Conservation (phyloP, 2,329 filamentous ascomycete genomes). For the Trichothecium sympodiale region DNA sequence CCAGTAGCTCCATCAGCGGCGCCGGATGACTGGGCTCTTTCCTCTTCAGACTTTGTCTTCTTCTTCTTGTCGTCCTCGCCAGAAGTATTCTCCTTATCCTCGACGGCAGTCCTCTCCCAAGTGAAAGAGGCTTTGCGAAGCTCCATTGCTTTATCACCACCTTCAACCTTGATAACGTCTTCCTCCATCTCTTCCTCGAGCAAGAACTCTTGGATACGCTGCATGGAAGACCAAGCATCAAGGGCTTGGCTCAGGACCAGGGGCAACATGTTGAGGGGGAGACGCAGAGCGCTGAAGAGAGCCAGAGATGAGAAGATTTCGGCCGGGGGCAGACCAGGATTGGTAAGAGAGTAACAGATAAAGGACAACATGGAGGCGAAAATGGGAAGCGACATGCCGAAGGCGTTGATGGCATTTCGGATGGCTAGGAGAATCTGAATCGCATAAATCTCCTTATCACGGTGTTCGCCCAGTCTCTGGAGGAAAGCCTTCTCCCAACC, state of each 20-base stretch:
- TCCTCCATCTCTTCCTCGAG: constrained; percentile 76
- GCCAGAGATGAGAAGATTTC: constrained; percentile 87
- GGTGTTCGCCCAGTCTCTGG: constrained; percentile 60
- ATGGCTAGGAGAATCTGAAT: constrained; percentile 77
- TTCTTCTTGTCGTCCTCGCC: constrained; percentile 32
- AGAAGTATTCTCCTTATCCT: constrained; percentile 36
- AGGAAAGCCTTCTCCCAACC: constrained; percentile 90
- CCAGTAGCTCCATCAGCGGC: constrained; percentile 33
- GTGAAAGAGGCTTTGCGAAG: constrained; percentile 69
- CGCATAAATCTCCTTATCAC: constrained; percentile 65
- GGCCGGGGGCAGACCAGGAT: constrained; percentile 61
- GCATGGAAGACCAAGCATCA: constrained; percentile 77
- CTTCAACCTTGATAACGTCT: constrained; percentile 43
- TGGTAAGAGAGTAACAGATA: constrained; percentile 63
- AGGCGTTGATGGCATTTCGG: constrained; percentile 73
- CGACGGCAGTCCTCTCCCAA: constrained; percentile 63
- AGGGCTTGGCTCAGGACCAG: constrained; percentile 81
- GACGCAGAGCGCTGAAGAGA: constrained; percentile 80
- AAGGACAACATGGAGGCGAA: constrained; percentile 95
- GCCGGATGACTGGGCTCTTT: constrained; percentile 22
- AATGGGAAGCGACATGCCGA: constrained; percentile 78
- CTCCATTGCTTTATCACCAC: constrained; percentile 59
- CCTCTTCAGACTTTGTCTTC: constrained; percentile 25
- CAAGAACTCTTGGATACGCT: constrained; percentile 80
- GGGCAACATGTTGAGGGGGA: constrained; percentile 83